These are phyloP conservation scores for Phytophthora fragariaefolia DNA, from an alignment of 352 stramenopile species.

Conservation along the genomic window DNA sequence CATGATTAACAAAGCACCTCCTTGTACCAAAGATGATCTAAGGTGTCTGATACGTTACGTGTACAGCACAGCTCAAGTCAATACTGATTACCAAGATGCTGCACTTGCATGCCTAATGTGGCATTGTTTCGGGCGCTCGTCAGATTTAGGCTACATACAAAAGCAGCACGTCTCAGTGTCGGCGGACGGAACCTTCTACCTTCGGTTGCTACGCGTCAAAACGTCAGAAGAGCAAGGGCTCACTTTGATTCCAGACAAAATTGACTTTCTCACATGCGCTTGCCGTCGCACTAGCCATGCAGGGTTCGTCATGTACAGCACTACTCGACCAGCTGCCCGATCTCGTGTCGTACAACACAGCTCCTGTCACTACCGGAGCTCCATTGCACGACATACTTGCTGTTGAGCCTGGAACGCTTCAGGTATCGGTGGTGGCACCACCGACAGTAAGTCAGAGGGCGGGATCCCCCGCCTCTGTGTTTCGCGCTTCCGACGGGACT, in stretches of 20 bases:
- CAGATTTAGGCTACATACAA: slow-evolving; percentile 21
- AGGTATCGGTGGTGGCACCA: no score
- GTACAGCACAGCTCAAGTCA: background rate
- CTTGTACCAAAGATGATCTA: no score
- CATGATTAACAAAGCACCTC: no score
- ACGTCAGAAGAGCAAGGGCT: slow-evolving; percentile 38
- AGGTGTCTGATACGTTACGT: slow-evolving; percentile 14
- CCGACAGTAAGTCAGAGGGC: no score
- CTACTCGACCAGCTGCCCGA: slow-evolving; percentile 25
- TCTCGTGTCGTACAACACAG: background rate
- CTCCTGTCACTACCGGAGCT: no score
- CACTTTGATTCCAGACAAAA: slow-evolving; percentile 34
- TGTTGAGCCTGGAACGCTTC: no score
- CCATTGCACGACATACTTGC: no score
- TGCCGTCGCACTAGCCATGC: slow-evolving; percentile 18
- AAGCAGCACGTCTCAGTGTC: slow-evolving; percentile 36
- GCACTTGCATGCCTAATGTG: slow-evolving; percentile 38
- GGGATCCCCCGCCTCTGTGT: no score
- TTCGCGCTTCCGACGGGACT: no score
- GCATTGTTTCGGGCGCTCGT: slow-evolving; percentile 45
- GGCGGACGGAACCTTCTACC: slow-evolving; percentile 26
- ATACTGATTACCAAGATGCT: slow-evolving; percentile 39
- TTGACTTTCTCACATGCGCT: slow-evolving; percentile 2
- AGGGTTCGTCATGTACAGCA: slow-evolving; percentile 8
- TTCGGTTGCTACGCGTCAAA: slow-evolving; percentile 38